These are phyloP conservation scores for Houttuynia cordata DNA, from an alignment of 164 flowering plant species.

Conservation along the genomic window DNA sequence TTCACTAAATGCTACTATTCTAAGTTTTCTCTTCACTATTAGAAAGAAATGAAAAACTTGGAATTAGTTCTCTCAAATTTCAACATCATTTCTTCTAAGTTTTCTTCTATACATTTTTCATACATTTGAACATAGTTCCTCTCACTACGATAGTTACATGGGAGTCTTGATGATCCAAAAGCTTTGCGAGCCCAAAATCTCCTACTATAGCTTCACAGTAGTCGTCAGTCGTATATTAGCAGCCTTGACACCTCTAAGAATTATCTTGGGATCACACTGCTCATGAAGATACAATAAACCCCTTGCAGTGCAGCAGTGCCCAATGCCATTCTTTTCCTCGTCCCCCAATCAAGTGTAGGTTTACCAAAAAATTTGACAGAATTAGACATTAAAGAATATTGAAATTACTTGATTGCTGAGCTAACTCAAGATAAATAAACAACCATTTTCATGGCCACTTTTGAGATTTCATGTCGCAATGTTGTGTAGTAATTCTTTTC, in stretches of 20 bases:
- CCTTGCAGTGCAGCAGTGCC: slow-evolving; percentile 84
- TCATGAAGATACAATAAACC: slow-evolving; percentile 84
- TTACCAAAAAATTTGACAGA: slow-evolving; percentile 28
- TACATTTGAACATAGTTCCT: slow-evolving; percentile 50
- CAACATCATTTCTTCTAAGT: too few relatives aligned
- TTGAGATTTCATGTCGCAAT: too few relatives aligned
- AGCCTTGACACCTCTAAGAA: slow-evolving; percentile 88
- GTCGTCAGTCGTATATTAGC: slow-evolving; percentile 88
- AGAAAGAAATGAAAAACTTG: too few relatives aligned
- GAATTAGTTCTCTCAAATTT: too few relatives aligned
- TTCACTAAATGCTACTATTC: too few relatives aligned
- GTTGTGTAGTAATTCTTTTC: neutral
- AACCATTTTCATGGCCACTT: neutral
- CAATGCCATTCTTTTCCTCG: slow-evolving; percentile 73
- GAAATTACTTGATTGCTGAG: neutral
- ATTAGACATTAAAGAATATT: neutral
- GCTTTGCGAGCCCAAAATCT: slow-evolving; percentile 91
- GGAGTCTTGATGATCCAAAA: slow-evolving; percentile 83
- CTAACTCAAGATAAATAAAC: neutral
- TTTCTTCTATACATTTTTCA: too few relatives aligned
- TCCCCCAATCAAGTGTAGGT: slow-evolving; percentile 68
- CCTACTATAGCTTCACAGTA: slow-evolving; percentile 87
- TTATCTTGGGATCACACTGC: slow-evolving; percentile 92
- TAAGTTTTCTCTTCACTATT: too few relatives aligned
- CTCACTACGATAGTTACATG: slow-evolving; percentile 92